phyloP scores from a whole-genome alignment of 768 basidiomycete genomes.

The Rhodotorula babjevae region DNA sequence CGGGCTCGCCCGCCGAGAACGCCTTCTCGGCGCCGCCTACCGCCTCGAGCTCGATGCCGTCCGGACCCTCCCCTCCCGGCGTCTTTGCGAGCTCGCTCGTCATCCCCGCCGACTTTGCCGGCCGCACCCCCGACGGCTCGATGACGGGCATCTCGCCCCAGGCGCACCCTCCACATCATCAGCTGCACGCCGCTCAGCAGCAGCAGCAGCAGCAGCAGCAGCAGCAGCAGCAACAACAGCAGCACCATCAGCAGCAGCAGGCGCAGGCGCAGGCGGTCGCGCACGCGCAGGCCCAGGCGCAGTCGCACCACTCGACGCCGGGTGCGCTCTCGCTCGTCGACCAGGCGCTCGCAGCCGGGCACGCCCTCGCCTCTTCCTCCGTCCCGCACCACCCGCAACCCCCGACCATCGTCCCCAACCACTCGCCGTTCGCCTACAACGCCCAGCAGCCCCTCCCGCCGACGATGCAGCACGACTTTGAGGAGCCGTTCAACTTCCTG shows the following conservation, averaged over 20 bases:
- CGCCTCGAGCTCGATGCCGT: not conserved
- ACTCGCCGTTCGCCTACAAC: slow-evolving; percentile 19
- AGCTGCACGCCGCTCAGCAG: not conserved
- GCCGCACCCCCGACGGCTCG: not conserved
- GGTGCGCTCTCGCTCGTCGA: slow-evolving; percentile 24
- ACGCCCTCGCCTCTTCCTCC: not conserved
- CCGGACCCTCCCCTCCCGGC: slow-evolving; percentile 1
- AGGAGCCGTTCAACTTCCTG: slow-evolving; percentile 36
- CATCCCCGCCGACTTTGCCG: slow-evolving; percentile 19
- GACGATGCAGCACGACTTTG: slow-evolving; percentile 21
- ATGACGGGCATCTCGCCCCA: not conserved
- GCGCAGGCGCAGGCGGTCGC: not conserved
- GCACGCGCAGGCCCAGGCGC: no score
- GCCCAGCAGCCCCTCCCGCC: slow-evolving; percentile 4
- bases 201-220: not conserved
- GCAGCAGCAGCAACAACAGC: not conserved
- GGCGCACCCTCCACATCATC: not conserved
- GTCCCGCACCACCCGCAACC: not conserved
- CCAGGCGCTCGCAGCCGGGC: slow-evolving; percentile 10
- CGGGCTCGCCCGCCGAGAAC: slow-evolving; percentile 31
- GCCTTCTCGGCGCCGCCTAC: slow-evolving; percentile 13
- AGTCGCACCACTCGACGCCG: not conserved
- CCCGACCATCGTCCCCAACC: not conserved
- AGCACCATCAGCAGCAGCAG: no score
- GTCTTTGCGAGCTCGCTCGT: slow-evolving; percentile 30